Base-by-base conservation (phyloP, 768 basidiomycete species). In the Scleroderma bovista region DNA sequence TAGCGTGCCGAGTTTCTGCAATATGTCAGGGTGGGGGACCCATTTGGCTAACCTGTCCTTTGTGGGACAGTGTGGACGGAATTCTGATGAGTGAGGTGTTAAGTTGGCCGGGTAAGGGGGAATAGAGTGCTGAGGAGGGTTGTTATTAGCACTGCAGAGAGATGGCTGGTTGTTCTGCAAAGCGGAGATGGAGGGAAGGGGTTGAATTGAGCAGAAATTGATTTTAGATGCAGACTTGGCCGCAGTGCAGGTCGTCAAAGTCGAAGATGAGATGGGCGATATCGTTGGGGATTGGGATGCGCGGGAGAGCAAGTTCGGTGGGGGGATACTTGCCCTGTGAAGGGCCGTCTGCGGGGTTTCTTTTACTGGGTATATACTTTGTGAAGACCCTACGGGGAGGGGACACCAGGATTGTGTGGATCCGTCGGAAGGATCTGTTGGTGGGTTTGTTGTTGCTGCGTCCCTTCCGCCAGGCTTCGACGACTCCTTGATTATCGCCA, bases 331-430 rank as follows among this genome's bases (percentile, higher is more conserved):
- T 55, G 0, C 73, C 69, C 29, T 68, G 20, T 0, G 71, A 76
- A 1, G 71, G 74, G 1, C 15, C 44, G 44, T 74, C 70, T 2
- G 71, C 69, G 24, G 71, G 74, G 54, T 77, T 76, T 1, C 46
- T 1, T 15, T 49, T 51, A 48, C 72, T 74, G 0, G 52, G 50
- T 19, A 74, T 51, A 33, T 75, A 75, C 1, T 42, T 44, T 16
- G 24, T 64, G 61, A 67, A 58, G 32, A 70, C 19, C 16, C 7
- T 22, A 6, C 13, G 9, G 6, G 42, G 42, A 2, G 40, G 26
- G 31, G 12, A 2, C 11, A 17, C 3, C 19, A 44, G 23, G 15
- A 44, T 5, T 6, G 17, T 16, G 31, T 51, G 45, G 1, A 52
- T 40, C 6, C 39, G 43, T 15, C 22, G 6, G 38, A 48, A 52